Base-by-base conservation (phyloP, 2,329 filamentous ascomycete species). In the Xylariaceae sp. region DNA sequence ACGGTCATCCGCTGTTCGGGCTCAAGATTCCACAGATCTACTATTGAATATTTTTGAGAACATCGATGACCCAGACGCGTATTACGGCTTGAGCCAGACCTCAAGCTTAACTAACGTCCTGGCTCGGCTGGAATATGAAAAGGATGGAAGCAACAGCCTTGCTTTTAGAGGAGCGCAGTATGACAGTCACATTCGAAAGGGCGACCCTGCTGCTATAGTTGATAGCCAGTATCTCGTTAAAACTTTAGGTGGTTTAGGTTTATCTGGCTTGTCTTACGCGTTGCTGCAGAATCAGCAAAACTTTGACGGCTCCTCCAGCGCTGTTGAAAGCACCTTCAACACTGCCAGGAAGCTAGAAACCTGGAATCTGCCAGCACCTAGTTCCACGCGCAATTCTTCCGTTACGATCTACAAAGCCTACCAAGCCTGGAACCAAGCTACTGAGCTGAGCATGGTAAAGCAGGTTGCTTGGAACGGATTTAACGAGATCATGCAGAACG, bases 1-100 rank as follows among this genome's bases (percentile, higher is more conserved):
- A 53, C 83, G 89, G 43, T 88, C 88, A 7, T 91, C 87, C 2
- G 73, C 77, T 2, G 67, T 77, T 41, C 77, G 75, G 60, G 74
- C 81, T 60, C 68, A 77, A 40, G 75, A 85, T 21, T 82, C 89
- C 6, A 80, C 82, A 3, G 84, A 89, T 24, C 78, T 95, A 1
- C 77, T 97, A 10, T 79, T 96, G 37, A 78, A 82, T 1, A 92
- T 99, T 2, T 99, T 94, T 69, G 88, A 91, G 67, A 93, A 91
- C 56, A 89, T 99, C 40, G 92, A 97, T 67, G 95, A 99, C 65
- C 93, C 92, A 1, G 94, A 99, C 70, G 88, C 92, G 0, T 99
- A 96, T 70, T 99, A 99, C 67, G 95, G 94, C 3, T 81, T 97
- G 6, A 84, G 90, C 35, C 89, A 95, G 70, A 83, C 84, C 33